These are phyloP conservation scores for Murraya paniculata DNA, from an alignment of 345 rosid species.

Conservation along the genomic window DNA sequence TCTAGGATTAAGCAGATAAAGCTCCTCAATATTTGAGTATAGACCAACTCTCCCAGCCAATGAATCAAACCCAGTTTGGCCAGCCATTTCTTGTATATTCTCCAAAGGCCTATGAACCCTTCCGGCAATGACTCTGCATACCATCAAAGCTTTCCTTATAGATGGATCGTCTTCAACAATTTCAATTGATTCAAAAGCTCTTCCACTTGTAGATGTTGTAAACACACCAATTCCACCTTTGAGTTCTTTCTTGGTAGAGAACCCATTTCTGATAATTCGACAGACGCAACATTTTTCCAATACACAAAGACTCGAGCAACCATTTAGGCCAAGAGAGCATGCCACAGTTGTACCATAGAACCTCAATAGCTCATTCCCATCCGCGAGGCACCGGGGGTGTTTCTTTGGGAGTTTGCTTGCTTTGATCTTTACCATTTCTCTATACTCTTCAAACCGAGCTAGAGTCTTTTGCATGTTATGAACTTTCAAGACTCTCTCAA, in stretches of 20 bases:
- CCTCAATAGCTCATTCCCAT: slow-evolving; percentile 92
- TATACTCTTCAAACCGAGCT: slow-evolving; percentile 87
- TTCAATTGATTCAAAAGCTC: slow-evolving; percentile 73
- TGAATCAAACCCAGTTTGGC: slow-evolving; percentile 90
- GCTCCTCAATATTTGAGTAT: slow-evolving; percentile 91
- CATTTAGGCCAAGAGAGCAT: slow-evolving; percentile 82
- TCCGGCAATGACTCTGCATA: slow-evolving; percentile 94
- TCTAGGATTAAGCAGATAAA: slow-evolving; percentile 86
- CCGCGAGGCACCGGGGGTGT: slow-evolving; percentile 93
- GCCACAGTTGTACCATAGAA: slow-evolving; percentile 85
- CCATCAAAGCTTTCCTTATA: slow-evolving; percentile 79
- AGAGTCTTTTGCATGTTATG: slow-evolving; percentile 95
- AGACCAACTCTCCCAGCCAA: slow-evolving; percentile 95
- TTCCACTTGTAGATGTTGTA: slow-evolving; percentile 92
- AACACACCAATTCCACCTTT: slow-evolving; percentile 81
- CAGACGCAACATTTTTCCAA: slow-evolving; percentile 85
- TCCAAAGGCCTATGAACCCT: slow-evolving; percentile 94
- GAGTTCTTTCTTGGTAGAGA: slow-evolving; percentile 76
- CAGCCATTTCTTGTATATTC: slow-evolving; percentile 75
- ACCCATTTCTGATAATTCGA: slow-evolving; percentile 70
- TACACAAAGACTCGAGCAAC: slow-evolving; percentile 70
- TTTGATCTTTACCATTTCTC: slow-evolving; percentile 81
- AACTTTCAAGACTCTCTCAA: slow-evolving; percentile 87
- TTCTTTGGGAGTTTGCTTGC: slow-evolving; percentile 85
- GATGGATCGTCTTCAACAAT: slow-evolving; percentile 40